Conservation (phyloP, 2,329 filamentous ascomycete genomes). For the Kalmusia sp. region DNA sequence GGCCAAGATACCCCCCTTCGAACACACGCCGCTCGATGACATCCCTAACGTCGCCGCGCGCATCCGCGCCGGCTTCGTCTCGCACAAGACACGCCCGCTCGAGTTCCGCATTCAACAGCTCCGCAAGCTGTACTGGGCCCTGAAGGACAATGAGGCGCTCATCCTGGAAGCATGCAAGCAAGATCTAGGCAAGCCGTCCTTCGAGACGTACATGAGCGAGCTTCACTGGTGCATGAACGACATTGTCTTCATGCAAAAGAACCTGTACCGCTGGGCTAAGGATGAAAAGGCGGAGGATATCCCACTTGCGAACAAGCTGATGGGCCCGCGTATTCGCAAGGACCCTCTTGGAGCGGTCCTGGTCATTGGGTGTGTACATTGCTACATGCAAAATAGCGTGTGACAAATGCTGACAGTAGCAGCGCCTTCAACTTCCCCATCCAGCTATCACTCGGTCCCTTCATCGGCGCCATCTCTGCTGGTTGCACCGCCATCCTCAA, state of each 20-base stretch:
- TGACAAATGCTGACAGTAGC: background rate
- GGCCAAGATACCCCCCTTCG: conserved; percentile 37
- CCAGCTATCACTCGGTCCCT: conserved; percentile 77
- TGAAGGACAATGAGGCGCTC: conserved; percentile 78
- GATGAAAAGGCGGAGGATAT: conserved; percentile 80
- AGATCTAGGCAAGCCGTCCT: conserved; percentile 79
- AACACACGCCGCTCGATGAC: conserved; percentile 44
- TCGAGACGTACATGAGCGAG: conserved; percentile 78
- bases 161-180: conserved; percentile 76
- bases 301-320: conserved; percentile 68
- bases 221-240: conserved; percentile 81
- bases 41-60: conserved; percentile 52
- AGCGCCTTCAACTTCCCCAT: conserved; percentile 93
- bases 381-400: background rate
- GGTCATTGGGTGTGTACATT: conserved; percentile 73
- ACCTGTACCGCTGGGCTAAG: conserved; percentile 81
- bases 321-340: conserved; percentile 80
- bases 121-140: conserved; percentile 91
- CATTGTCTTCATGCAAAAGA: conserved; percentile 77
- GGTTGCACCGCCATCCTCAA: conserved; percentile 92
- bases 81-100: conserved; percentile 82
- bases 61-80: conserved; percentile 73
- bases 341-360: conserved; percentile 85
- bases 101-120: conserved; percentile 86
- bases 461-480: conserved; percentile 89